A percentile compares a stretch with the other conserved stretches of the same genome.
Conservation (phyloP, 2,329 filamentous ascomycete genomes). For the Aspergillus spinulosporus region DNA sequence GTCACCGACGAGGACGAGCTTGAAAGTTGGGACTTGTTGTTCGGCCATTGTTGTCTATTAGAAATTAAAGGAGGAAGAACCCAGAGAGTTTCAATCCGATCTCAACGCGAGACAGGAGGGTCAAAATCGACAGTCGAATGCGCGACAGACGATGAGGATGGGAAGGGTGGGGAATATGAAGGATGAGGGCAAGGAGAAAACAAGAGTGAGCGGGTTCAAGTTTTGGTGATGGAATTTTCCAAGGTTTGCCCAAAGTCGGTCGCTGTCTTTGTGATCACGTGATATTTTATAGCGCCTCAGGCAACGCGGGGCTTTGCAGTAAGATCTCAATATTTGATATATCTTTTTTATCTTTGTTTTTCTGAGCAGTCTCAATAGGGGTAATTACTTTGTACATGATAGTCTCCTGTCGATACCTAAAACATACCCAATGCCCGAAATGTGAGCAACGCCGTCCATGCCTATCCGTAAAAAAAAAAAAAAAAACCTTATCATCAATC, state of each 20-base stretch:
- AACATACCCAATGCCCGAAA: constrained; percentile 2
- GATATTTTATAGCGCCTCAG: constrained; percentile 18
- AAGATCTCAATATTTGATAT: not conserved
- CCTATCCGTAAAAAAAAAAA: constrained; percentile 11
- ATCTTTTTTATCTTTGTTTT: no score
- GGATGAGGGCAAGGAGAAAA: constrained; percentile 29
- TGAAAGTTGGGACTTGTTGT: constrained; percentile 74
- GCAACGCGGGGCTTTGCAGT: constrained; percentile 16
- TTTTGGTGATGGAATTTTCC: constrained; percentile 30
- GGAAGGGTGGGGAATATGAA: constrained; percentile 22
- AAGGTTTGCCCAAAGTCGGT: constrained; percentile 26
- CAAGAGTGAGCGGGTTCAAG: constrained; percentile 27
- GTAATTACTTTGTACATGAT: not conserved
- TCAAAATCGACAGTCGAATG: constrained; percentile 25
- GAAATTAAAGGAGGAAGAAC: constrained; percentile 16
- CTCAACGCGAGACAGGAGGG: constrained; percentile 16
- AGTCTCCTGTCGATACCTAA: not conserved
- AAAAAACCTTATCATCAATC: constrained; percentile 13
- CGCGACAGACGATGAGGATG: constrained; percentile 25
- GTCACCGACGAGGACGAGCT: constrained; percentile 99
- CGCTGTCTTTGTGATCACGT: constrained; percentile 24
- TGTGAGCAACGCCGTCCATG: constrained; percentile 15
- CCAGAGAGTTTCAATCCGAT: constrained; percentile 18
- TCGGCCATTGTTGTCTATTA: constrained; percentile 61
- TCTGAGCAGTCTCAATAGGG: not conserved